These are phyloP conservation scores for Solanum neorickii DNA, from an alignment of 257 asterid genomes.

Conservation along the genomic window DNA sequence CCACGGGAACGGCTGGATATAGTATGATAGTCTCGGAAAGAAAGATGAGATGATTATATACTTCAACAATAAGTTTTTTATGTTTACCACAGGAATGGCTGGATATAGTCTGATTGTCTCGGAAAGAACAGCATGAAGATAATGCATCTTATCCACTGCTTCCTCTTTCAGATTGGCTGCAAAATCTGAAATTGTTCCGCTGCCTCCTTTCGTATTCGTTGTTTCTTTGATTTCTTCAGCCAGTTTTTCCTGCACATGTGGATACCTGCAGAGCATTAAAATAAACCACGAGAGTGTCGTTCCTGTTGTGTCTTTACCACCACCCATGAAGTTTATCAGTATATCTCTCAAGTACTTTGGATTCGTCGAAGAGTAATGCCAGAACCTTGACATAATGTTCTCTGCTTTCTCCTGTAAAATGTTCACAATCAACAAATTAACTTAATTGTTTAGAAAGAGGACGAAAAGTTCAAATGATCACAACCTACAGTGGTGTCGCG, in stretches of 20 bases:
- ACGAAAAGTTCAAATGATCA: background rate
- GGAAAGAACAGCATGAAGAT: conserved; percentile 45
- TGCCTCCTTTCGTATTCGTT: background rate
- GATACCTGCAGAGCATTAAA: conserved; percentile 47
- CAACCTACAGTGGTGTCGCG: conserved; percentile 8
- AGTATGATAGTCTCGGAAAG: too few relatives aligned
- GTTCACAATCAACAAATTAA: background rate
- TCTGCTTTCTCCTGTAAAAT: conserved; percentile 21
- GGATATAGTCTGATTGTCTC: conserved; percentile 59
- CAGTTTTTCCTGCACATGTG: conserved; percentile 39
- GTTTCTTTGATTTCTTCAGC: conserved; percentile 26
- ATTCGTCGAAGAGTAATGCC: conserved; percentile 30
- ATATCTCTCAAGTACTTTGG: conserved; percentile 44
- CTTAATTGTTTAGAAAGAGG: background rate
- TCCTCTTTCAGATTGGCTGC: conserved; percentile 20
- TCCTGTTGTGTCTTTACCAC: background rate
- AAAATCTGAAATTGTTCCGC: conserved; percentile 18
- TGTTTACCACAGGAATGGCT: conserved; percentile 47
- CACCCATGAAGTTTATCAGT: conserved; percentile 26
- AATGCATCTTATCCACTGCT: conserved; percentile 46
- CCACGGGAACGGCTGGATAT: too few relatives aligned
- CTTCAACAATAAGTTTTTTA: background rate
- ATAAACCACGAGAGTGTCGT: conserved; percentile 53
- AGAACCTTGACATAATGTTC: conserved; percentile 48
- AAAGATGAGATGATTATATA: too few relatives aligned